Conservation (phyloP, 805 yeast genomes). For the Nakazawaea ambrosiae region DNA sequence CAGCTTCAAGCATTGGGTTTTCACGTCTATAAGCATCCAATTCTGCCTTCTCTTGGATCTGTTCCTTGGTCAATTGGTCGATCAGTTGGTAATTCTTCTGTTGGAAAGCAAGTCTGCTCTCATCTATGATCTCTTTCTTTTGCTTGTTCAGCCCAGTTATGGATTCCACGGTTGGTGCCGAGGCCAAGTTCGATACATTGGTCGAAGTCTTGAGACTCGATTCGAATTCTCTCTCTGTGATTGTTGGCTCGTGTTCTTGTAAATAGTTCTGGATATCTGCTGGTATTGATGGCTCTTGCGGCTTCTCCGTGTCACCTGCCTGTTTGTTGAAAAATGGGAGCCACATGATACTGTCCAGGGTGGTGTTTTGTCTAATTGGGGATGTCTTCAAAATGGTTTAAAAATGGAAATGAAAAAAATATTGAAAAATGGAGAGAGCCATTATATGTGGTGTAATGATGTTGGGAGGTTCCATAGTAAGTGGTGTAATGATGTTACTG, state of each 20-base stretch:
- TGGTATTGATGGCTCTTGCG: conserved; percentile 1
- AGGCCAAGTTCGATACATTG: conserved; percentile 2
- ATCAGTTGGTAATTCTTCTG: neutral
- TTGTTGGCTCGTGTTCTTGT: neutral
- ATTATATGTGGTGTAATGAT: too few species aligned
- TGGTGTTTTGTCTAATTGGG: too few species aligned
- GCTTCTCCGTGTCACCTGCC: neutral
- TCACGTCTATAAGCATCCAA: conserved; percentile 23
- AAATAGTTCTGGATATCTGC: conserved; percentile 2
- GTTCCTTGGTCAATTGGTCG: conserved; percentile 7
- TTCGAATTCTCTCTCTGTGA: conserved; percentile 9
- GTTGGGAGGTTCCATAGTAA: too few species aligned
- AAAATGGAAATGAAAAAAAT: too few species aligned
- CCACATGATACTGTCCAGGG: conserved; percentile 8
- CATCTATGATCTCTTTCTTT: too few species aligned
- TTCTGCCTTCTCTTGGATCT: conserved; percentile 13
- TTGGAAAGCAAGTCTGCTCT: neutral
- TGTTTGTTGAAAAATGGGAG: neutral
- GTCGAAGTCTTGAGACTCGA: neutral
- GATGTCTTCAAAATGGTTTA: too few species aligned
- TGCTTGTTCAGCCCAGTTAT: neutral
- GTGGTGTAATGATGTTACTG: too few species aligned
- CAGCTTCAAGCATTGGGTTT: conserved; percentile 20
- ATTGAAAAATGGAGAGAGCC: too few species aligned
- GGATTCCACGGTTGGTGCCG: conserved; percentile 1